phyloP scores from a whole-genome alignment of 441 rosid genomes.

The Populus hybrid region DNA sequence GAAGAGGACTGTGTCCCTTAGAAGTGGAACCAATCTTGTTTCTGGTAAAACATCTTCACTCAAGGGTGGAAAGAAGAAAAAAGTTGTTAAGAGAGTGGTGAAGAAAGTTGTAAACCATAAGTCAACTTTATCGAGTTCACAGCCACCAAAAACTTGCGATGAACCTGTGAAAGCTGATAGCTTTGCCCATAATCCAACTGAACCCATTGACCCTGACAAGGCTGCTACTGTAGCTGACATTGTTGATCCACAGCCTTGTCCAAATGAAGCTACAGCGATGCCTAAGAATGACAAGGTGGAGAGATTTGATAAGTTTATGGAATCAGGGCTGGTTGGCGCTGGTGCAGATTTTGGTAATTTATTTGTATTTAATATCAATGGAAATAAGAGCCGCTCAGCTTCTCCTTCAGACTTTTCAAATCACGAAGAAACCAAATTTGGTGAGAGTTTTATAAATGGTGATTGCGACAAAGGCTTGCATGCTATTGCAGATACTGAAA shows the following conservation, averaged over 20 bases:
- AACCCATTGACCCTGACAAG: conserved; percentile 30
- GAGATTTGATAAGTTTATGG: conserved; percentile 15
- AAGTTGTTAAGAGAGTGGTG: conserved; percentile 40
- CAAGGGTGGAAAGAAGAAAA: conserved; percentile 55
- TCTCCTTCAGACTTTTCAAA: conserved; percentile 32
- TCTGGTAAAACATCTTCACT: conserved; percentile 32
- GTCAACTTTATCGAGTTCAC: conserved; percentile 25
- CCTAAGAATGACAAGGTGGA: conserved; percentile 23
- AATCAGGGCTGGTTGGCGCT: conserved; percentile 22
- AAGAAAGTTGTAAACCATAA: conserved; percentile 34
- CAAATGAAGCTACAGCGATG: conserved; percentile 20
- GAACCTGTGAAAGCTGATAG: conserved; percentile 23
- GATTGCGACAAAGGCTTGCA: conserved; percentile 10
- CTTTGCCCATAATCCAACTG: conserved; percentile 16
- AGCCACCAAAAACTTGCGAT: conserved; percentile 20
- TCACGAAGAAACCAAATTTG: conserved; percentile 30
- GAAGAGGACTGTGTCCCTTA: conserved; percentile 27
- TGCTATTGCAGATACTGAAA: conserved; percentile 25
- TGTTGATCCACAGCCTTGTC: conserved; percentile 26
- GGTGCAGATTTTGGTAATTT: conserved; percentile 18
- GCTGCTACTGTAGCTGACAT: conserved; percentile 22
- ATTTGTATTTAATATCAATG: conserved; percentile 20
- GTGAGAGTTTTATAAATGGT: conserved; percentile 25
- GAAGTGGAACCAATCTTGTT: conserved; percentile 31
- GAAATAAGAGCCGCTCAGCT: conserved; percentile 31